These are phyloP conservation scores for Suhomyces atakaporum DNA, from an alignment of 1,139 yeast genomes.

Conservation along the genomic window DNA sequence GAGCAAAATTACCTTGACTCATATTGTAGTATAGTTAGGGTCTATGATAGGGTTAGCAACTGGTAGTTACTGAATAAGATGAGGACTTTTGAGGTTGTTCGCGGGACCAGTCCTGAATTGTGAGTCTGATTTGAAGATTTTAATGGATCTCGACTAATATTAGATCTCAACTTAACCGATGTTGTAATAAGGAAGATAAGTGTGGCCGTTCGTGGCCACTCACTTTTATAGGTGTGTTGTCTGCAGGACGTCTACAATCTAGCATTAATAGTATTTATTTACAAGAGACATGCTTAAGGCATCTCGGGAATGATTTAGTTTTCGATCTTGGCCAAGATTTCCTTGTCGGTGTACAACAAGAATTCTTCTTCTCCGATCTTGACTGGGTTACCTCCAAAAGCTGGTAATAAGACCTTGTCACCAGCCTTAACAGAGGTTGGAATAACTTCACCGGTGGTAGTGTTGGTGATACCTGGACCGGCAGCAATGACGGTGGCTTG, in stretches of 20 bases:
- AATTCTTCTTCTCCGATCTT: conserved; percentile 84
- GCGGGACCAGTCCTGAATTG: not conserved
- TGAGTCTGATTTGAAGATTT: not conserved
- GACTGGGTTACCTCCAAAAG: conserved; percentile 83
- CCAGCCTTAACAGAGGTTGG: conserved; percentile 80
- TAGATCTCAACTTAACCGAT: not conserved
- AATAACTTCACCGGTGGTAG: conserved; percentile 63
- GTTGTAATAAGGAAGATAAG: not conserved
- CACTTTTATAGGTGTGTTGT: conserved; percentile 1
- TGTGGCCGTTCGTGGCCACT: conserved; percentile 3
- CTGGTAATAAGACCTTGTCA: conserved; percentile 91
- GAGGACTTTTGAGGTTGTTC: not conserved
- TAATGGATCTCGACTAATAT: not conserved
- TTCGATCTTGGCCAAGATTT: conserved; percentile 87
- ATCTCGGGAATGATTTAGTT: conserved; percentile 10
- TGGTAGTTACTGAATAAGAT: not conserved
- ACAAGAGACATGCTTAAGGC: conserved; percentile 4
- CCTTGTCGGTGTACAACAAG: conserved; percentile 82
- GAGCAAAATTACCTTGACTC: conserved; percentile 31
- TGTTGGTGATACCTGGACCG: conserved; percentile 78
- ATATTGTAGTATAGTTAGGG: conserved; percentile 1
- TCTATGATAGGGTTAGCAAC: not conserved
- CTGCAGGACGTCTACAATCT: conserved; percentile 5
- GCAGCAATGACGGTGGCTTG: conserved; percentile 78
- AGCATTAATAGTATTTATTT: conserved; percentile 1